Evolutionary conservation across 108 stramenopile genomes (phyloP).

Genomic region (Mediolabrus comicus): DNA sequence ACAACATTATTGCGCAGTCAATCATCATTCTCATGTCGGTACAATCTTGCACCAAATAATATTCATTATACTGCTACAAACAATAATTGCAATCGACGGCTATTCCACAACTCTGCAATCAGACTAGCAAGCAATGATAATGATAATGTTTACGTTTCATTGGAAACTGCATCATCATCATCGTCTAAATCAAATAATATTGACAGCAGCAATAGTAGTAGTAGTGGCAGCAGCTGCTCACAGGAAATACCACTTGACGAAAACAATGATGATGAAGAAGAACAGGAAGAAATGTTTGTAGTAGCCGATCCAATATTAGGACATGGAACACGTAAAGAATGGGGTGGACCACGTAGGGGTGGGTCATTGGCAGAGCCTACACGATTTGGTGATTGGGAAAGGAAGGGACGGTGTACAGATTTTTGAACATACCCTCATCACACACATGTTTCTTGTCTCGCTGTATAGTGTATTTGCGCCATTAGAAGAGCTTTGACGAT

Average conservation of each 20-base stretch:
- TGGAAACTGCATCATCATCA: neutral
- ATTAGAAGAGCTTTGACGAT: too few species aligned
- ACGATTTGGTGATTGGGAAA: constrained; percentile 98
- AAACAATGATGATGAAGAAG: constrained; percentile 86
- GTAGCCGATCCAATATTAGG: constrained; percentile 71
- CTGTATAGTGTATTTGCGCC: too few species aligned
- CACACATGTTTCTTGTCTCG: too few species aligned
- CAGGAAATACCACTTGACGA: constrained; percentile 30
- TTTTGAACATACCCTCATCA: constrained; percentile 74
- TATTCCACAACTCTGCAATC: neutral
- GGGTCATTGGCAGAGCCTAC: constrained; percentile 93
- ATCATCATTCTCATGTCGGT: neutral
- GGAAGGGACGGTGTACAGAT: constrained; percentile 95
- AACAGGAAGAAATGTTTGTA: constrained; percentile 92
- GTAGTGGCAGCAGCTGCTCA: constrained; percentile 18
- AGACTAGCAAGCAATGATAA: neutral
- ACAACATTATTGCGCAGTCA: neutral
- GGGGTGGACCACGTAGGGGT: constrained; percentile 96
- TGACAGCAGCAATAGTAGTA: neutral
- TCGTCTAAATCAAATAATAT: neutral
- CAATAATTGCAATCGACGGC: neutral
- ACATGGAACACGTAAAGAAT: constrained; percentile 67
- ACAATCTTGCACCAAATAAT: neutral
- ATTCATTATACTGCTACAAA: too few species aligned
- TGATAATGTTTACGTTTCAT: neutral